Base-by-base conservation (phyloP, 2,329 filamentous ascomycete species). In the Sclerotinia subarctica region DNA sequence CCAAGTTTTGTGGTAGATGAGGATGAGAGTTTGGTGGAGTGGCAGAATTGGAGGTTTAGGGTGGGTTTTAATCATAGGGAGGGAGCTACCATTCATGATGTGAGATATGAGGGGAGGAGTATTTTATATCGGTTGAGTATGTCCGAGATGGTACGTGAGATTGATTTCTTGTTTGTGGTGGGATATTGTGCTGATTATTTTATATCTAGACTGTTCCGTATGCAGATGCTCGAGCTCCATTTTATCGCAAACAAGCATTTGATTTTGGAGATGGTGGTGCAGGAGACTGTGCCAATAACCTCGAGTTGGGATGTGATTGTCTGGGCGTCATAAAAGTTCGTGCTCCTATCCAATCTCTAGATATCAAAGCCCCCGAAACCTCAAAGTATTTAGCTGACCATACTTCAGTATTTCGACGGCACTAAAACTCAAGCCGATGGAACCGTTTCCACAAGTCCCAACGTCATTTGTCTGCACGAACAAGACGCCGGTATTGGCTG, bases 401-500 rank as follows among this genome's bases (percentile, higher is more conserved):
- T 15, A 3, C 13, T 74, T 74, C 21, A 80, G 73, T 88, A 88
- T 72, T 87, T 88, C 71, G 82, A 88, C 67, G 82, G 81, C 2
- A 80, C 87, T 32, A 79, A 86, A 49, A 81, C 85, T 0, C 80
- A 82, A 15, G 75, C 82, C 6, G 79, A 85, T 59, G 89, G 88
- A 2, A 81, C 83, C 58, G 83, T 86, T 0, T 82, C 80, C 11
- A 72, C 81, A 1, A 81, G 82, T 35, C 82, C 82, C 21, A 90
- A 90, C 70, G 87, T 88, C 7, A 80, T 90, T 67, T 91, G 89
- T 73, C 78, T 91, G 4, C 89, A 91, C 74, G 89, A 91, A 76
- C 86, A 90, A 74, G 89, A 91, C 72, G 84, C 86, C 65, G 89
- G 89, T 5, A 89, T 91, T 53, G 82, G 83, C 8, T 90, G 88